Percentiles rank a stretch among this genome's conserved stretches.
Conservation (phyloP, 495 filamentous ascomycete species). For the Parathielavia hyrcaniae region DNA sequence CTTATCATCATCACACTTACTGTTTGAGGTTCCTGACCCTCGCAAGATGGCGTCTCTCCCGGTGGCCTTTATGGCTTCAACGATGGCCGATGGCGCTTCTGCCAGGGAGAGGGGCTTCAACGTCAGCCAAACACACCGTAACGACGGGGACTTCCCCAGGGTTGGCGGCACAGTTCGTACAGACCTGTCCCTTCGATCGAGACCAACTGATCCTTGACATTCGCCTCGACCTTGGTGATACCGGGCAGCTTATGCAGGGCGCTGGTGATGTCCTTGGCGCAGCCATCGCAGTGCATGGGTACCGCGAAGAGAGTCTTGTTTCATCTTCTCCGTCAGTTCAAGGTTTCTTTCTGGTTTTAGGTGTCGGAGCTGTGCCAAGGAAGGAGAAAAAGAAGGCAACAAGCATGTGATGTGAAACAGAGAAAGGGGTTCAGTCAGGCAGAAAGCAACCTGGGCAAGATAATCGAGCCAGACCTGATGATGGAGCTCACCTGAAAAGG, state of each 20-base stretch:
- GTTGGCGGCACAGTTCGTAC: conserved; percentile 7
- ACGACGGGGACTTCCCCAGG: not conserved
- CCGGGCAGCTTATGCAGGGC: conserved; percentile 68
- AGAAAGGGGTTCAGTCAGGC: conserved; percentile 2
- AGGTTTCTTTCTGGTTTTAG: not conserved
- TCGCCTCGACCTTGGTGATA: conserved; percentile 60
- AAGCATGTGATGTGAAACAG: conserved; percentile 9
- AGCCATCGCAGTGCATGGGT: conserved; percentile 82
- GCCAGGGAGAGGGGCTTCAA: conserved; percentile 17
- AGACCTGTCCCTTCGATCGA: conserved; percentile 61
- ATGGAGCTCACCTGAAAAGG: conserved; percentile 38
- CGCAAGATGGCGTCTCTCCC: conserved; percentile 91
- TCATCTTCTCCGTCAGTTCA: conserved; percentile 19
- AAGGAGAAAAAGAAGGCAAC: not conserved
- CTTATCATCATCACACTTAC: conserved; percentile 44
- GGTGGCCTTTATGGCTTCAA: conserved; percentile 78
- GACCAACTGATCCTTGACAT: conserved; percentile 61
- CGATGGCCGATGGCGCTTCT: conserved; percentile 82
- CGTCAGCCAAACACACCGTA: conserved; percentile 4
- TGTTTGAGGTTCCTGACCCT: conserved; percentile 77
- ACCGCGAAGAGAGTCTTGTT: conserved; percentile 86
- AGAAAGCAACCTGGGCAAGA: not conserved
- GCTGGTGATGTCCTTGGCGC: conserved; percentile 74
- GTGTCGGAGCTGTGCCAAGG: conserved; percentile 4
- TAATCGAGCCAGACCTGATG: not conserved